Evolutionary conservation across 2,329 filamentous ascomycete genomes (phyloP).

Genomic region (Colletotrichum musicola): DNA sequence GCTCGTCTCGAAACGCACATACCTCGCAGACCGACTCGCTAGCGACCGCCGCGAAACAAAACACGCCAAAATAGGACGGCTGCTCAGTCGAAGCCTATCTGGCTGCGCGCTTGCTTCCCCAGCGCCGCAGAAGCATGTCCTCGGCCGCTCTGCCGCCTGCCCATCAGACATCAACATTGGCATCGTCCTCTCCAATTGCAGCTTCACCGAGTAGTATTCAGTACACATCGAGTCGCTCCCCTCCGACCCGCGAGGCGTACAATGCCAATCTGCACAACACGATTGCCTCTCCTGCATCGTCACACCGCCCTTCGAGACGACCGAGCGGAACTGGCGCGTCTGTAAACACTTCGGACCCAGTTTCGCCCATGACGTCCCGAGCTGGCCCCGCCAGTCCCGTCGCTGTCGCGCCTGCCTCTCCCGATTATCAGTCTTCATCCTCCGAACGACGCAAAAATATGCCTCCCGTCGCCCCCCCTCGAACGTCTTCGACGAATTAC

Average conservation of each 20-base stretch:
- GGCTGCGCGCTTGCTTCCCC: slow-evolving; percentile 20
- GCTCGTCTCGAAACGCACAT: slow-evolving; percentile 26
- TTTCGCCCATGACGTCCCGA: slow-evolving; percentile 62
- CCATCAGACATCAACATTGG: slow-evolving; percentile 63
- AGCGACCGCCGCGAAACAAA: slow-evolving; percentile 33
- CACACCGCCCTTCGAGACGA: slow-evolving; percentile 66
- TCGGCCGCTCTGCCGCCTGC: slow-evolving; percentile 72
- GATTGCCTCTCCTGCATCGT: slow-evolving; percentile 63
- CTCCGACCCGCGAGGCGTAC: slow-evolving; percentile 67
- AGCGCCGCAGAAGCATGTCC: slow-evolving; percentile 65
- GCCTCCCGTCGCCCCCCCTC: slow-evolving; percentile 81
- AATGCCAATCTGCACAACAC: slow-evolving; percentile 64
- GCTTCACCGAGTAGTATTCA: slow-evolving; percentile 62
- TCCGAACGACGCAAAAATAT: slow-evolving; percentile 69
- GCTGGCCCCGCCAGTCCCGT: slow-evolving; percentile 58
- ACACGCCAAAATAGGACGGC: slow-evolving; percentile 34
- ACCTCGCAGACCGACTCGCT: slow-evolving; percentile 28
- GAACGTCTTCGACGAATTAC: slow-evolving; percentile 79
- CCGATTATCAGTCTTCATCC: slow-evolving; percentile 58
- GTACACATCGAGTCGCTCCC: slow-evolving; percentile 65
- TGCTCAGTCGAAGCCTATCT: slow-evolving; percentile 28
- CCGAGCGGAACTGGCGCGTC: slow-evolving; percentile 63
- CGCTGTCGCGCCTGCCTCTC: slow-evolving; percentile 52
- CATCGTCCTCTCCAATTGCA: slow-evolving; percentile 59
- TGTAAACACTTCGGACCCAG: slow-evolving; percentile 49